Conservation (phyloP, 2,329 filamentous ascomycete genomes). For the Pyrenochaeta sp. region DNA sequence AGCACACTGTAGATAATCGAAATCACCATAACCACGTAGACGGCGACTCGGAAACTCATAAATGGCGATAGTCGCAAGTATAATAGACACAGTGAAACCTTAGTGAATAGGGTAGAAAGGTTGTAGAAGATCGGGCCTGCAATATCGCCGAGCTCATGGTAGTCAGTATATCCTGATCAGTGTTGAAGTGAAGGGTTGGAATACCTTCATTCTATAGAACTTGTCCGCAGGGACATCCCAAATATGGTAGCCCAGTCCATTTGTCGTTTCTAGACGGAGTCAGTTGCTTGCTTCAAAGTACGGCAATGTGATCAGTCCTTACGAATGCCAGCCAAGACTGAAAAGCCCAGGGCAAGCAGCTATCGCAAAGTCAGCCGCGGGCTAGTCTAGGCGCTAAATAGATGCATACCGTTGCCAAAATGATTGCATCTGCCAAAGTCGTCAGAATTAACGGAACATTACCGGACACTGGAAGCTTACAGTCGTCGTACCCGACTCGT, state of each 20-base stretch:
- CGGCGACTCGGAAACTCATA: constrained; percentile 6
- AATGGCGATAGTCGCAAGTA: constrained; percentile 22
- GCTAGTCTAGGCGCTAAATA: no score
- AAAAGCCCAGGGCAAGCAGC: constrained; percentile 18
- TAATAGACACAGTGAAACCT: constrained; percentile 21
- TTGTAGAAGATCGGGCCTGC: constrained; percentile 25
- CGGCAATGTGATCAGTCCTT: neutral
- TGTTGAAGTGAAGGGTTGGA: neutral
- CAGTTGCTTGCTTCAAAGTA: neutral
- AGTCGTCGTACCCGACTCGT: constrained; percentile 21
- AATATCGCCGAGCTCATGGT: constrained; percentile 19
- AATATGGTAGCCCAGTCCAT: constrained; percentile 23
- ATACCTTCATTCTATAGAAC: constrained; percentile 25
- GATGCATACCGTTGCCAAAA: constrained; percentile 13
- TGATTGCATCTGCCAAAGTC: constrained; percentile 12
- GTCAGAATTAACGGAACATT: neutral
- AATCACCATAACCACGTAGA: constrained; percentile 17
- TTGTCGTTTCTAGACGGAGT: constrained; percentile 19
- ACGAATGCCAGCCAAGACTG: constrained; percentile 17
- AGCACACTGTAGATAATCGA: constrained; percentile 20
- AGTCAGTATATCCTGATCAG: neutral
- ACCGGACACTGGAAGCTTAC: constrained; percentile 1
- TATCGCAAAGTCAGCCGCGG: constrained; percentile 3
- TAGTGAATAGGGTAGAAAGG: constrained; percentile 20
- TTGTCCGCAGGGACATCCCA: constrained; percentile 17